Evolutionary conservation across 805 yeast genomes (phyloP).

Genomic region (Candida maltosa): DNA sequence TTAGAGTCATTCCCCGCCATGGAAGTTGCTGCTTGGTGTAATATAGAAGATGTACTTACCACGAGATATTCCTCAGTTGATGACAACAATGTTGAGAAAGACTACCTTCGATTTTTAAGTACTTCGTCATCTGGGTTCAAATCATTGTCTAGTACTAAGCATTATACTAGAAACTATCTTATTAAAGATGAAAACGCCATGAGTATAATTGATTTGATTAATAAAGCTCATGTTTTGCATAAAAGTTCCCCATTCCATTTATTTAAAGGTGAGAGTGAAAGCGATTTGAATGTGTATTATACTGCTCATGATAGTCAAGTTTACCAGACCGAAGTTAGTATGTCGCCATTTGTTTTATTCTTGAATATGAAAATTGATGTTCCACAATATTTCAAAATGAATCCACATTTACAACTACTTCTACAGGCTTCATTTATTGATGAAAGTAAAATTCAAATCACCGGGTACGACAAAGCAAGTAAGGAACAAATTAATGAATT

Average conservation of each 20-base stretch:
- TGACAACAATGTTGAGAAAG: constrained; percentile 12
- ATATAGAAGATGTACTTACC: constrained; percentile 53
- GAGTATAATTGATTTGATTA: constrained; percentile 46
- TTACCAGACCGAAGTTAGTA: constrained; percentile 52
- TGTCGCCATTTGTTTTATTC: constrained; percentile 63
- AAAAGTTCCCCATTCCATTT: constrained; percentile 86
- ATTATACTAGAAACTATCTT: constrained; percentile 24
- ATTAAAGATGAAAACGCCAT: constrained; percentile 3
- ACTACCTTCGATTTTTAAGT: constrained; percentile 25
- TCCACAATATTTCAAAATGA: constrained; percentile 28
- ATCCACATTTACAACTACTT: constrained; percentile 40
- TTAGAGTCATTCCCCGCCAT: constrained; percentile 57
- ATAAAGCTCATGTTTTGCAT: constrained; percentile 68
- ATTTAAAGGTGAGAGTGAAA: constrained; percentile 47
- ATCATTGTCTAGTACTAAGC: constrained; percentile 14
- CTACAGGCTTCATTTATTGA: constrained; percentile 44
- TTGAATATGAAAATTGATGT: constrained; percentile 52
- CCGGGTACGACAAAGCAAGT: constrained; percentile 1
- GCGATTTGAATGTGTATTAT: constrained; percentile 46
- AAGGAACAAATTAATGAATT: constrained; percentile 3
- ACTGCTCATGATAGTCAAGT: constrained; percentile 64
- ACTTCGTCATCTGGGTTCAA: constrained; percentile 24
- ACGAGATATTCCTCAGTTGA: constrained; percentile 36
- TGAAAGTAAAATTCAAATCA: constrained; percentile 18
- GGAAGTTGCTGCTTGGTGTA: constrained; percentile 66